Base-by-base conservation (phyloP, 495 filamentous ascomycete species). In the Tuber borchii region DNA sequence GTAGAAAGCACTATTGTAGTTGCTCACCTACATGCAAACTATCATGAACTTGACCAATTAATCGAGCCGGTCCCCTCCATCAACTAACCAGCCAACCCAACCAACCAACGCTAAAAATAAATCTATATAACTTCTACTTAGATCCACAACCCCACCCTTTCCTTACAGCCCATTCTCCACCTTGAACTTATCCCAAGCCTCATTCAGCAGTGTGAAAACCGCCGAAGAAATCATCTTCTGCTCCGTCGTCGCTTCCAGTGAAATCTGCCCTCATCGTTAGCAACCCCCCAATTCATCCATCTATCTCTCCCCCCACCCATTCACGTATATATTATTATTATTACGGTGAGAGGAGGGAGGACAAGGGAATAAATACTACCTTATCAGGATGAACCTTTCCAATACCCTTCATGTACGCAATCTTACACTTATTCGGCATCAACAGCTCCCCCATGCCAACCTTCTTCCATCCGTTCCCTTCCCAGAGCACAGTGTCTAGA, bases 381-480 rank as follows among this genome's bases (percentile, higher is more conserved):
- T 99, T 99, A 83, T 99, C 95, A 76, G 95, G 95, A 87, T 99
- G 95, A 78, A 95, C 94, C 88, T 97, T 98, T 9, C 90, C 92
- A 90, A 99, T 97, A 8, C 93, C 95, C 88, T 97, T 97, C 95
- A 99, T 98, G 82, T 99, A 99, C 74, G 92, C 88, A 73, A 98
- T 89, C 89, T 99, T 99, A 71, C 97, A 95, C 87, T 93, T 97
- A 70, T 90, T 91, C 65, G 94, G 90, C 86, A 97, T 86, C 51
- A 99, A 90, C 79, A 99, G 83, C 84, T 99, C 95, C 71, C 92
- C 90, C 90, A 99, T 90, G 40, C 92, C 93, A 26, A 98, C 90
- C 87, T 97, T 97, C 87, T 95, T 97, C 96, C 95, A 99, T 44
- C 93, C 94, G 73, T 92, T 90, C 46, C 91, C 91, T 73, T 92